Conservation (phyloP, 1,284 basidiomycete species). For the Prillingera fragicola region DNA sequence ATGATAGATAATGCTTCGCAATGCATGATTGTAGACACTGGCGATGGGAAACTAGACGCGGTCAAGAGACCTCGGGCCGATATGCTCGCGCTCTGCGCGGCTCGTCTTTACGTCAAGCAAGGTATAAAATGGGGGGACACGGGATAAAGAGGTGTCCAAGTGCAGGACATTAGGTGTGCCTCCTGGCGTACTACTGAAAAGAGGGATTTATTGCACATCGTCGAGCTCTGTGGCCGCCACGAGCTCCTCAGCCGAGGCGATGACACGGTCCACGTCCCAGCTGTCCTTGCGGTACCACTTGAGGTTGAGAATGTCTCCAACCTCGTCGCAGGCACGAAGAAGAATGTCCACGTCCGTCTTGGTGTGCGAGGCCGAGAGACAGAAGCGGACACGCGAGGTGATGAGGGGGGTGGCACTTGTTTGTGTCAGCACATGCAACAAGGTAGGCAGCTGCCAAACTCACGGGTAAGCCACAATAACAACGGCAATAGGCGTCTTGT, state of each 20-base stretch:
- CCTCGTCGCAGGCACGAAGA: conserved; percentile 82
- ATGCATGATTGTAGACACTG: too few relatives aligned
- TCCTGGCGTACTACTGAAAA: too few relatives aligned
- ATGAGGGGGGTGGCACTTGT: conserved; percentile 83
- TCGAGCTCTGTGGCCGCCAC: conserved; percentile 50
- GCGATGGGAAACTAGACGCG: too few relatives aligned
- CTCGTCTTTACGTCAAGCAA: too few relatives aligned
- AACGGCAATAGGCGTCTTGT: conserved; percentile 63
- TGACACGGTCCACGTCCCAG: conserved; percentile 77
- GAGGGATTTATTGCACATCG: conserved; percentile 10
- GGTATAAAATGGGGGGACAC: too few relatives aligned
- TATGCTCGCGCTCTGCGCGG: too few relatives aligned
- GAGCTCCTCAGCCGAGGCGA: conserved; percentile 68
- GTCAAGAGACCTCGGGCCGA: too few relatives aligned
- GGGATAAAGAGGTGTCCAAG: too few relatives aligned
- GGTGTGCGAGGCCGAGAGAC: conserved; percentile 88
- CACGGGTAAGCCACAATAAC: conserved; percentile 76
- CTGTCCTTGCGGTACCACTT: conserved; percentile 68
- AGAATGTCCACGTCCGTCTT: conserved; percentile 92
- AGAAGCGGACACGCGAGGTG: conserved; percentile 86
- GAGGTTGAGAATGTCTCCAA: conserved; percentile 80
- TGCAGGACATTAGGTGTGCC: too few relatives aligned
- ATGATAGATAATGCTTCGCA: conserved; percentile 15
- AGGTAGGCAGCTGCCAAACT: conserved; percentile 19
- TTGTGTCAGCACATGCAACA: conserved; percentile 21